Conservation (phyloP, 768 basidiomycete genomes). For the Lactifluus pinguis region DNA sequence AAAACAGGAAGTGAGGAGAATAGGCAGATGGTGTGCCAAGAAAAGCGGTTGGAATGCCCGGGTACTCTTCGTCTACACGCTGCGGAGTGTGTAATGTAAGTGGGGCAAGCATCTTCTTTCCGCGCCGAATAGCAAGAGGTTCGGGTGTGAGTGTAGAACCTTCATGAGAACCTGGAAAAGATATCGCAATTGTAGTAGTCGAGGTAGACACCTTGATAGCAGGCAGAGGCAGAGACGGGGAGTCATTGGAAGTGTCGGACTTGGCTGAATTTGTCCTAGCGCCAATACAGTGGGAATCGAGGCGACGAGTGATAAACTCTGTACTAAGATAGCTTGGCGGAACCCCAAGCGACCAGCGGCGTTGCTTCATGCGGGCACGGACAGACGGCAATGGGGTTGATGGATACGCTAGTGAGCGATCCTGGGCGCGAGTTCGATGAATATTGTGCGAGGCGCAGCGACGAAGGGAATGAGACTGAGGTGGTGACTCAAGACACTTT, state of each 20-base stretch:
- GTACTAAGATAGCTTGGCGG: constrained; percentile 17
- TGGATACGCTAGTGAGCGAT: not conserved
- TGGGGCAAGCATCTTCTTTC: constrained; percentile 27
- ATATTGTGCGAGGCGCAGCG: constrained; percentile 9
- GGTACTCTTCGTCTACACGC: constrained; percentile 26
- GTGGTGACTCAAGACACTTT: not conserved
- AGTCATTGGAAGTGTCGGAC: constrained; percentile 1
- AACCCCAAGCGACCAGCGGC: constrained; percentile 18
- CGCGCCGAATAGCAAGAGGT: constrained; percentile 34
- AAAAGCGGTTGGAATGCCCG: constrained; percentile 37
- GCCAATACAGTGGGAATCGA: constrained; percentile 10
- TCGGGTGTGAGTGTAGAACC: not conserved
- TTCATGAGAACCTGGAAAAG: constrained; percentile 22
- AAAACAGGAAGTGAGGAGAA: constrained; percentile 25
- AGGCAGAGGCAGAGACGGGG: constrained; percentile 20
- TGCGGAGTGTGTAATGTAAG: constrained; percentile 21
- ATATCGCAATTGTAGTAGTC: constrained; percentile 24
- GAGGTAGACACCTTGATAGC: constrained; percentile 30
- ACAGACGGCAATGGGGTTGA: not conserved
- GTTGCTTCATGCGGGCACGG: constrained; percentile 3
- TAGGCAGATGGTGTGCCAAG: constrained; percentile 29
- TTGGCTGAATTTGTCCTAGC: not conserved
- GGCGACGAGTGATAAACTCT: constrained; percentile 10
- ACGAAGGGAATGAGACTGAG: constrained; percentile 8
- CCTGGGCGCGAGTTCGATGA: not conserved